These are phyloP conservation scores for Thermomucor indicae-seudaticae DNA, from an alignment of 371 early-diverging fungal species.

Conservation along the genomic window DNA sequence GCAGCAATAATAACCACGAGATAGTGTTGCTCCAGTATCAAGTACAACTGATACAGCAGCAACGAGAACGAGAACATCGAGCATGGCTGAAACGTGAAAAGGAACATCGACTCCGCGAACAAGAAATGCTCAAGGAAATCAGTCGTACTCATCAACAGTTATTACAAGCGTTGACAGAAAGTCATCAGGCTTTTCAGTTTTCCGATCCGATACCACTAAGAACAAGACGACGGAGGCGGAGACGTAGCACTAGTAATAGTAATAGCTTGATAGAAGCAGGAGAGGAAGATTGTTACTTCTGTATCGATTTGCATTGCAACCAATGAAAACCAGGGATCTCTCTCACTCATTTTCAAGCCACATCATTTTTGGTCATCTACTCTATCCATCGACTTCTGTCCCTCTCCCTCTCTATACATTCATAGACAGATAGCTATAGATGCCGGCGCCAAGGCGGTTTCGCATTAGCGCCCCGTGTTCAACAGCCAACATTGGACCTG, in stretches of 20 bases:
- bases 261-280: too few relatives aligned
- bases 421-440: too few relatives aligned
- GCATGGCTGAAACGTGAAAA: constrained; percentile 16
- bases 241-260: too few relatives aligned
- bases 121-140: constrained; percentile 20
- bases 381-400: background rate
- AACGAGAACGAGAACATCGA: constrained; percentile 9
- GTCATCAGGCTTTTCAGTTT: background rate
- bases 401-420: background rate
- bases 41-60: constrained; percentile 13
- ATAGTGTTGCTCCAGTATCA: constrained; percentile 13
- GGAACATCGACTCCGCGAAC: constrained; percentile 9
- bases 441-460: constrained; percentile 45
- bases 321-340: too few relatives aligned
- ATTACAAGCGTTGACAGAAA: constrained; percentile 7
- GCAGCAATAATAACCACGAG: background rate
- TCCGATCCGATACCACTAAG: background rate
- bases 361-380: constrained; percentile 1
- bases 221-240: constrained; percentile 6
- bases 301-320: too few relatives aligned
- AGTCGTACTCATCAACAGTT: constrained; percentile 15
- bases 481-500: constrained; percentile 96
- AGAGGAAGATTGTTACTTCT: too few relatives aligned
- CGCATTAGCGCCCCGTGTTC: constrained; percentile 87
- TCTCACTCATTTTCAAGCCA: too few relatives aligned